Percentiles rank a stretch among this genome's conserved stretches.
These are phyloP conservation scores for Chlamydomonas incerta DNA, from an alignment of 139 green algal species.

Conservation along the genomic window DNA sequence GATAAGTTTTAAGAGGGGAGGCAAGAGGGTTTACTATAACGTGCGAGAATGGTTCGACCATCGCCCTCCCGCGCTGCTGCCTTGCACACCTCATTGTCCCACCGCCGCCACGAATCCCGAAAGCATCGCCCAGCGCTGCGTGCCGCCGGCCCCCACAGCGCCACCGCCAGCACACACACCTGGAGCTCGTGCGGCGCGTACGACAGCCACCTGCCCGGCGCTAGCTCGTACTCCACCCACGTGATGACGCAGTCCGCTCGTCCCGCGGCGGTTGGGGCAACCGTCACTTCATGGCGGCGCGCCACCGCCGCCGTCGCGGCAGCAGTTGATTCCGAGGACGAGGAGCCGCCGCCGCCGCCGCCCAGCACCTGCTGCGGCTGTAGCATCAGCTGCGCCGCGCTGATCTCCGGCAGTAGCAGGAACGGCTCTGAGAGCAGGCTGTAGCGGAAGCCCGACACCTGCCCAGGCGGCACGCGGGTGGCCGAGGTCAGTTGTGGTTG, in stretches of 20 bases:
- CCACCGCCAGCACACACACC: not conserved
- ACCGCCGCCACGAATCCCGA: no score
- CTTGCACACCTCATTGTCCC: no score
- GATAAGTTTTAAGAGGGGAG: no score
- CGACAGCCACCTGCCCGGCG: slow-evolving; percentile 32
- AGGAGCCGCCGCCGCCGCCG: not conserved
- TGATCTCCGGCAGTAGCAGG: slow-evolving; percentile 18
- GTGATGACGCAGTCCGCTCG: slow-evolving; percentile 43
- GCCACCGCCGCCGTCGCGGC: not conserved
- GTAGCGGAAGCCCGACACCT: slow-evolving; percentile 35
- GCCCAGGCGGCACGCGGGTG: no score
- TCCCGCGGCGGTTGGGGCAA: not conserved
- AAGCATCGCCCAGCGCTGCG: no score
- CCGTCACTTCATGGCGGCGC: not conserved
- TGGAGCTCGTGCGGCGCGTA: slow-evolving; percentile 38
- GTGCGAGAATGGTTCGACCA: no score
- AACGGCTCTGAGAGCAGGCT: slow-evolving; percentile 22
- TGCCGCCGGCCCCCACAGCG: no score
- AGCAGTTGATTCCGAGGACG: no score
- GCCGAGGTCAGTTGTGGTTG: no score
- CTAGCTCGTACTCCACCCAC: slow-evolving; percentile 57
- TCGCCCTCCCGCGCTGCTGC: no score
- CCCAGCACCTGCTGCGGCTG: not conserved
- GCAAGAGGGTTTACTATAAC: no score
- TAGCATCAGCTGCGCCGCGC: slow-evolving; percentile 2